Percentiles rank a stretch among this genome's conserved stretches.
Conservation (phyloP, 192 early-diverging fungal genomes). For the Backusella westeae region DNA sequence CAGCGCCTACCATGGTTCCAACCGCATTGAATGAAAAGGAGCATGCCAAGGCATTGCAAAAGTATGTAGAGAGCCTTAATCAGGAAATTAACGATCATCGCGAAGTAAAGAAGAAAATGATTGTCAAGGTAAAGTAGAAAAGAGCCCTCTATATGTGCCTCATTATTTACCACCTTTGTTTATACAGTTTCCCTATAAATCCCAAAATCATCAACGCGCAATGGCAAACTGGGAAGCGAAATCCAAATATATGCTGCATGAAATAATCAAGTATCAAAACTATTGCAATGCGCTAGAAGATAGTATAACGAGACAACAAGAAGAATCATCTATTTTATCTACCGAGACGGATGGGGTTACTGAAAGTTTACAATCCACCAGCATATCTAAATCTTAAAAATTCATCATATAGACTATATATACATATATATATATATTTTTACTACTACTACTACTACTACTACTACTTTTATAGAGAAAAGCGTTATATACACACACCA, state of each 20-base stretch:
- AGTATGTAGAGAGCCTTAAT: constrained; percentile 59
- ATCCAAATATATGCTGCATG: constrained; percentile 74
- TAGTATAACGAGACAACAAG: constrained; percentile 9
- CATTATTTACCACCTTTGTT: neutral
- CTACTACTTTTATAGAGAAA: neutral
- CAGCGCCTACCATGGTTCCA: constrained; percentile 45
- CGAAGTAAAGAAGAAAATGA: constrained; percentile 49
- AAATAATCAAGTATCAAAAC: constrained; percentile 83
- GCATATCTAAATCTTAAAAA: neutral
- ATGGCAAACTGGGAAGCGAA: constrained; percentile 80
- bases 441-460: neutral
- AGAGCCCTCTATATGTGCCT: too few species aligned
- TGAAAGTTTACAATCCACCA: neutral
- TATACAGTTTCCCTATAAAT: constrained; percentile 58
- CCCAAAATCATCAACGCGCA: constrained; percentile 61
- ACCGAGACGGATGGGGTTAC: neutral
- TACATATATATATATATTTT: neutral
- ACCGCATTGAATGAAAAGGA: constrained; percentile 38
- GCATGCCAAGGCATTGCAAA: constrained; percentile 61
- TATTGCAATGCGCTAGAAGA: constrained; percentile 75
- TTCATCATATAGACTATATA: neutral
- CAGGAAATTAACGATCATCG: constrained; percentile 69
- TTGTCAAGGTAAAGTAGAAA: constrained; percentile 29
- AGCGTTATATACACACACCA: neutral
- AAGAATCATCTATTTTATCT: constrained; percentile 4